These are phyloP conservation scores for Cyamopsis tetragonoloba DNA, from an alignment of 306 rosid genomes.

Conservation along the genomic window DNA sequence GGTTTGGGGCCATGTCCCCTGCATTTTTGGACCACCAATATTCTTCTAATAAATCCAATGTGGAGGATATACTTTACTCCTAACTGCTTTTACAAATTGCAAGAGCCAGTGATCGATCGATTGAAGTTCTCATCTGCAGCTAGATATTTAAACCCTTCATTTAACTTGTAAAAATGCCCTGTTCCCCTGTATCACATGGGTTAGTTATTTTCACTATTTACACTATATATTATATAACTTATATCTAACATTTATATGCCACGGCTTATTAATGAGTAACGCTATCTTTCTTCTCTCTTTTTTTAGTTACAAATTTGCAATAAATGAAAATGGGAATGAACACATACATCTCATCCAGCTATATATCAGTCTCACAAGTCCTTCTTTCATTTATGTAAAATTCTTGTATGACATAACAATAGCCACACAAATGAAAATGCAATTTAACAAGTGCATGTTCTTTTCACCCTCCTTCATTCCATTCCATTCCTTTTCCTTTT, in stretches of 20 bases:
- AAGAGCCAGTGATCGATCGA: too few relatives aligned
- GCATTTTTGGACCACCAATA: not conserved
- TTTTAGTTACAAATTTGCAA: not conserved
- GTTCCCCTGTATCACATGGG: too few relatives aligned
- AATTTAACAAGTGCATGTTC: conserved; percentile 38
- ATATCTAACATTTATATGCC: too few relatives aligned
- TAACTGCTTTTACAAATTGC: too few relatives aligned
- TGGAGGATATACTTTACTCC: too few relatives aligned
- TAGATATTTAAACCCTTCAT: too few relatives aligned
- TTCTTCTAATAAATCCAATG: too few relatives aligned
- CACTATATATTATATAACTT: too few relatives aligned
- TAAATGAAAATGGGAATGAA: conserved; percentile 9
- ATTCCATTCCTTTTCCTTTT: conserved; percentile 38
- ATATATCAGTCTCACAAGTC: conserved; percentile 44
- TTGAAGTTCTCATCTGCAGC: too few relatives aligned
- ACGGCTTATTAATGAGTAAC: too few relatives aligned
- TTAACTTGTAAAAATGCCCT: too few relatives aligned
- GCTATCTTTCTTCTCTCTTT: not conserved
- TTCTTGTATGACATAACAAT: conserved; percentile 28
- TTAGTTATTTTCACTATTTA: too few relatives aligned
- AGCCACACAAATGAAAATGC: conserved; percentile 33
- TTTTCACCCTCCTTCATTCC: conserved; percentile 32
- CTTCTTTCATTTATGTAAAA: conserved; percentile 39
- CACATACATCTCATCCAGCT: conserved; percentile 28
- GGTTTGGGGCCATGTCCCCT: not conserved